Evolutionary conservation across 106 monocot species (phyloP), one percentile per base, ranked within the genome.

Genomic region (Dactylorhiza incarnata): DNA sequence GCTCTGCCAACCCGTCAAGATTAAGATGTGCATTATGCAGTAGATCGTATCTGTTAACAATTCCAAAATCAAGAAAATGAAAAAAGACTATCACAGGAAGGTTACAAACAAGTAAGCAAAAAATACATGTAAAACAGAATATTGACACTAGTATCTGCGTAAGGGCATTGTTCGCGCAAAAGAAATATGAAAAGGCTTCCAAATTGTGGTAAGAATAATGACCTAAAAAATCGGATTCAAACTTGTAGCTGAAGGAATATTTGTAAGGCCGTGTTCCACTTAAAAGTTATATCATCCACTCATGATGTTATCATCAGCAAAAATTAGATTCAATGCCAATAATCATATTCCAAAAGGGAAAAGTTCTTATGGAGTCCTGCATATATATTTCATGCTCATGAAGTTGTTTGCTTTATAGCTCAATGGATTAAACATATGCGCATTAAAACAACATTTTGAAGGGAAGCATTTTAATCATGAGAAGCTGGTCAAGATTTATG

Each of bases 1-100:
- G 89, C 71, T 91, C 86, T 83, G 83, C 83, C 48, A 99, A 77
- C 62, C 97, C 97, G 75, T 94, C 91, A 82, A 99, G 89, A 84
- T 99, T 99, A 71, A 99, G 97, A 86, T 99, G 97, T 49, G 97
- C 85, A 86, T 99, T 99, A 66, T 99, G 97, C 17, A 99, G 83
- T 17, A 99, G 87, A 80, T 99, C 97, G 85, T 99, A 99, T 61
- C 97, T 99, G 55, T 26, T 13, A 82, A 37, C 5, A 52, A 61
- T 58, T 72, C 4, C 19, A 48, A 48, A 72, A 20, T 22, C 10
- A 48, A 72, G 22, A 2, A 49, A 72, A 49, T 8, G 7, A 12
- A 22, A 72, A 49, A 72, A 49, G 3, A 48, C 23, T 8, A 49
- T 72, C 20, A 49, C 6, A 23, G 20, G 17, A 72, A 20, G 6